phyloP scores from a whole-genome alignment of 1,139 yeast species.

The Hansenula sp. region DNA sequence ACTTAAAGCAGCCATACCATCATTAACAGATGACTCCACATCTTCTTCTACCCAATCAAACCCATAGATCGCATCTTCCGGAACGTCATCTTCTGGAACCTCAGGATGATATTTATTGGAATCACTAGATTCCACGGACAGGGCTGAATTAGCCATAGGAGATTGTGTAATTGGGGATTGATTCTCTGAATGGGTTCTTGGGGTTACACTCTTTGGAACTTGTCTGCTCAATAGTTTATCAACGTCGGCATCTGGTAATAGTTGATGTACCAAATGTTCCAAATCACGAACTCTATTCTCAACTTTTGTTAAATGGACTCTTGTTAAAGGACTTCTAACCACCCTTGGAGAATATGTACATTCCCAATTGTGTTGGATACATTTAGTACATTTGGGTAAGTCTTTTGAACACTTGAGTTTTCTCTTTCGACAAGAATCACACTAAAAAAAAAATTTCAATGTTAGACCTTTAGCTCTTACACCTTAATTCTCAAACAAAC shows the following conservation, averaged over 20 bases:
- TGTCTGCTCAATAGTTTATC: conserved; percentile 30
- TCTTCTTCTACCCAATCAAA: conserved; percentile 57
- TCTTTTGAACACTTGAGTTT: conserved; percentile 62
- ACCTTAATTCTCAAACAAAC: background rate
- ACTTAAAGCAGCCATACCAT: conserved; percentile 55
- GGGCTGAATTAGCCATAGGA: conserved; percentile 4
- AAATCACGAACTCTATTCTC: conserved; percentile 59
- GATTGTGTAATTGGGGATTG: conserved; percentile 7
- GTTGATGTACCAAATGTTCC: conserved; percentile 45
- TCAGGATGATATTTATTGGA: conserved; percentile 27
- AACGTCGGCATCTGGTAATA: conserved; percentile 40
- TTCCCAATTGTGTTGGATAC: conserved; percentile 67
- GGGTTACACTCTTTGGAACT: conserved; percentile 6
- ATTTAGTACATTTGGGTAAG: conserved; percentile 72
- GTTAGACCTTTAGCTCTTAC: background rate
- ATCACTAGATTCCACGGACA: conserved; percentile 10
- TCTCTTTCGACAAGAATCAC: conserved; percentile 47
- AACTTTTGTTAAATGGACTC: conserved; percentile 76
- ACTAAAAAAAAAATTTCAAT: conserved; percentile 21
- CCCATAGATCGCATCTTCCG: conserved; percentile 42
- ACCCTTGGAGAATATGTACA: conserved; percentile 78
- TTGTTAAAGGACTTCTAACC: conserved; percentile 75
- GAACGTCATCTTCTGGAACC: conserved; percentile 33
- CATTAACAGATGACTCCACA: conserved; percentile 28
- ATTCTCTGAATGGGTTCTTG: conserved; percentile 5